These are phyloP conservation scores for Cystobasidium tubakii DNA, from an alignment of 768 basidiomycete species.

Conservation along the genomic window DNA sequence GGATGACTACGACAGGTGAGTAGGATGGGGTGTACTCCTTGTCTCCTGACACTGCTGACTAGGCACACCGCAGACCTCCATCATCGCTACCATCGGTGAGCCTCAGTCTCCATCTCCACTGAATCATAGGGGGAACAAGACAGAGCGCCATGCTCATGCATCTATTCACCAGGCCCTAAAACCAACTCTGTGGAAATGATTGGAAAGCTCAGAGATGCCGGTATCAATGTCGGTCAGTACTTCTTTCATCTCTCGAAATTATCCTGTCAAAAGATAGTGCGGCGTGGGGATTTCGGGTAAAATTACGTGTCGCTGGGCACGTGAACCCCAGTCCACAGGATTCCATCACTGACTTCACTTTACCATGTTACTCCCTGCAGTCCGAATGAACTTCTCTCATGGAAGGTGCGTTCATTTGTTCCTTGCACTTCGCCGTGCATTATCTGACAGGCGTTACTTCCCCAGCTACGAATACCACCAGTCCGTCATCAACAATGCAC, in stretches of 20 bases:
- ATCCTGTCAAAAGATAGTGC: constrained; percentile 4
- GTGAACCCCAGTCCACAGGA: no score
- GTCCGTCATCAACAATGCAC: constrained; percentile 95
- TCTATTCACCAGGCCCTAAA: constrained; percentile 67
- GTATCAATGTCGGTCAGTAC: constrained; percentile 89
- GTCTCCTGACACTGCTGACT: background rate
- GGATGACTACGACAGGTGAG: background rate
- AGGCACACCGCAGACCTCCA: constrained; percentile 64
- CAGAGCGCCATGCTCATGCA: background rate
- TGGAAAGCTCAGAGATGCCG: constrained; percentile 72
- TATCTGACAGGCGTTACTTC: background rate
- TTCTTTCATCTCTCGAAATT: constrained; percentile 9
- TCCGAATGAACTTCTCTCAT: constrained; percentile 99
- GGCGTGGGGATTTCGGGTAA: constrained; percentile 23
- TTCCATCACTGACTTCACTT: background rate
- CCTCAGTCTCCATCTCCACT: constrained; percentile 17
- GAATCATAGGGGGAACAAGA: background rate
- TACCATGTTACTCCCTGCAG: constrained; percentile 52
- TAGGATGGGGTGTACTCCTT: no score
- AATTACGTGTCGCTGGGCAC: background rate
- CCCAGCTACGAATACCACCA: constrained; percentile 91
- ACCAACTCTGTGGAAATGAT: constrained; percentile 87
- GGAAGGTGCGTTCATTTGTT: constrained; percentile 51
- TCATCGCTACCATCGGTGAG: constrained; percentile 96
- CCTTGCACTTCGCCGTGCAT: background rate